Base-by-base conservation (phyloP, 257 asterid genomes). In the Solanum gandarillasii region DNA sequence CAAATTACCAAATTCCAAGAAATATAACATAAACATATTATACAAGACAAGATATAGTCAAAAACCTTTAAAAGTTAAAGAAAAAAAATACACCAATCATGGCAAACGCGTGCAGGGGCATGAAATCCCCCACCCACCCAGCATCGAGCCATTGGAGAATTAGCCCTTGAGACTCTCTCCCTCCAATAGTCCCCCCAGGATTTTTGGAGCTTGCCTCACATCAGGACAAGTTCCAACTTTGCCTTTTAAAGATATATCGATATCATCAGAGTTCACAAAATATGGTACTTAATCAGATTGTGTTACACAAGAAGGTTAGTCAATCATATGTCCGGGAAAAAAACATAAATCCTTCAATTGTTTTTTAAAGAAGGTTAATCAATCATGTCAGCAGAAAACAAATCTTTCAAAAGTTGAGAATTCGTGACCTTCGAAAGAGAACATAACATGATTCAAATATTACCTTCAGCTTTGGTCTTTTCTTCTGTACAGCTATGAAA, bases 401-500 rank as follows among this genome's bases (percentile, higher is more conserved):
- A 79, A 48, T 10, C 86, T 25, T 82, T 82, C 20, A 29, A 81
- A 62, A 48, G 43, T 82, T 82, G 38, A 82, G 70, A 82, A 31
- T 31, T 20, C 7, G 12, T 20, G 70, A 48, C 70, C 70, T 43
- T 79, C 18, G 29, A 34, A 72, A 86, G 38, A 46, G 68, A 72
- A 60, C 70, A 72, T 73, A 23, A 34, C 83, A 52, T 32, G 46
- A 82, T 38, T 55, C 81, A 58, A 38, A 62, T 43, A 83, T 88
- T 85, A 97, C 99, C 99, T 94, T 97, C 27, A 93, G 91, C 91
- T 93, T 95, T 90, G 94, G 93, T 84, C 92, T 95, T 85, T 91
- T 94, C 89, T 92, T 91, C 89, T 90, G 93, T 39, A 92, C 90
- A 83, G 86, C 86, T 88, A 89, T 81, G 38, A 93, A 91, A 87